Base-by-base conservation (phyloP, 805 yeast genomes). In the Naumovozyma dairenensis region DNA sequence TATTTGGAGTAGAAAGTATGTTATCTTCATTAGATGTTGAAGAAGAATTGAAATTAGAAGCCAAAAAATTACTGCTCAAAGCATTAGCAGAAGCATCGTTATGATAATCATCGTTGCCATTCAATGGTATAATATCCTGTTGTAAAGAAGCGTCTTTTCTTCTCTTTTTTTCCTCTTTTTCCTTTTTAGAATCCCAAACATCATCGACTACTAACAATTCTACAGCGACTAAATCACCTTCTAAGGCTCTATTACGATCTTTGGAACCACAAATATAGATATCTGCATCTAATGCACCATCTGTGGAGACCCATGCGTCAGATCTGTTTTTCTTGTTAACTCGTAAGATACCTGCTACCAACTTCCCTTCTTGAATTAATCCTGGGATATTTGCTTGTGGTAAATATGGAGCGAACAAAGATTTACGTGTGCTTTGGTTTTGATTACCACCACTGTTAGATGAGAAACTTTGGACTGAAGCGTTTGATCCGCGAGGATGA, bases 241-340 rank as follows among this genome's bases (percentile, higher is more conserved):
- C 98, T 35, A 92, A 65, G 2, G 98, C 97, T 56, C 98, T 77
- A 60, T 92, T 92, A 57, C 98, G 81, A 60, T 92, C 98, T 57
- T 92, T 92, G 8, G 97, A 87, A 8, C 98, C 98, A 65, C 97
- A 92, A 45, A 92, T 92, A 53, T 86, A 92, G 40, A 92, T 85
- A 59, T 92, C 98, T 0, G 98, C 94, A 59, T 92, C 98, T 42
- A 92, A 69, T 21, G 87, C 71, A 1, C 96, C 96, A 56, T 87
- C 96, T 1, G 97, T 89, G 5, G 95, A 77, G n/a, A 92, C 97
- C 61, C 93, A 92, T 0, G 98, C 98, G 61, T 92, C 97, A 1
- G 96, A 85, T 49, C 98, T 71, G 57, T 92, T 92, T 60, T 92
- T 92, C 60, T 86, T 87, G 63, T 92, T 92, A 28, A 92, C 98